Evolutionary conservation across 228 moss, liverwort and hornwort genomes (phyloP), one percentile per base, ranked within the genome.

Genomic region (Sphagnum magellanicum): DNA sequence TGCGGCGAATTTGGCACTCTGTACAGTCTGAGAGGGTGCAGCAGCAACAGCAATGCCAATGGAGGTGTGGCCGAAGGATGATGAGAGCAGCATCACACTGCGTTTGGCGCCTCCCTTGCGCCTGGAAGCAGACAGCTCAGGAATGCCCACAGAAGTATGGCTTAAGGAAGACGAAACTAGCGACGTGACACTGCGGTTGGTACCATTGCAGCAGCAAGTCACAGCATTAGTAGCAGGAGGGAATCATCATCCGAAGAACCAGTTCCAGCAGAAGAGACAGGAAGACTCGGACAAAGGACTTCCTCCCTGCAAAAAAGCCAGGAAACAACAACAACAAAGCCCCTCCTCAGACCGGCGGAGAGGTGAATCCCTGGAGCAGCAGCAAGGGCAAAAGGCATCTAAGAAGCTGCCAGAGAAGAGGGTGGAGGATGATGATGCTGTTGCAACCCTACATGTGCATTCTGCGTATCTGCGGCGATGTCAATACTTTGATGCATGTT

Each of bases 31-130:
- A 32, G 32, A 32, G 32, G 32, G 32, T 32, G 32, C 3, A 32
- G 32, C 32, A 32, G 3, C 1, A 32, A 32, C 78, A 73, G 78
- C 73, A 70, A 79, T 82, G 75, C 68, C 76, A 52, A 82, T 78
- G 78, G 82, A 78, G 76, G 82, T 73, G 73, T 82, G 82, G 82
- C 82, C 82, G 67, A 82, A 82, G 75, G 82, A 82, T 78, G 82
- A 82, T 70, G 82, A 82, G 82, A 82, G 82, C 82, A 78, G 78
- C 62, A 82, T 82, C 73, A 82, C 78, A 17, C 82, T 82, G 67
- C 82, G 78, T 60, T 65, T 82, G 73, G 75, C 82, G 63, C 82
- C 82, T 65, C 82, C 82, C 13, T 68, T 78, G 64, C 82, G 82
- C 47, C 75, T 82, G 11, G 78, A 82, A 70, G 75, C 78, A 59